phyloP scores from a whole-genome alignment of 2,329 filamentous ascomycete species.

The Coniochaeta ligniaria region DNA sequence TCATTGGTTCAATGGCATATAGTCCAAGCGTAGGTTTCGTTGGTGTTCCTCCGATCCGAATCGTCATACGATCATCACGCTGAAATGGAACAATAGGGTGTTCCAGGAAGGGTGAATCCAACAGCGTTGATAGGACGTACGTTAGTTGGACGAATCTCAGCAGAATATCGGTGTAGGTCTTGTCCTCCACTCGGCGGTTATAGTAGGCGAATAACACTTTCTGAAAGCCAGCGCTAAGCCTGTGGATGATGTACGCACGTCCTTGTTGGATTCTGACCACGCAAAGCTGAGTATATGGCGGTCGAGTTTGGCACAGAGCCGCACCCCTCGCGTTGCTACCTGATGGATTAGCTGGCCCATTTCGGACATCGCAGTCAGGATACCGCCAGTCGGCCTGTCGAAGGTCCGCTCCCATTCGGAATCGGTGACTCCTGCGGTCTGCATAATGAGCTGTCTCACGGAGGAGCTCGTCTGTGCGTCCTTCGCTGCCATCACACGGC shows the following conservation, averaged over 20 bases:
- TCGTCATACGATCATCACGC: too few species aligned
- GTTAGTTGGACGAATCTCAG: constrained; percentile 83
- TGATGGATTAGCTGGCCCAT: constrained; percentile 99
- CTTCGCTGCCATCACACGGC: constrained; percentile 91
- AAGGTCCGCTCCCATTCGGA: constrained; percentile 87
- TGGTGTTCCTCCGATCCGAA: too few species aligned
- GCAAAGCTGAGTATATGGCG: constrained; percentile 93
- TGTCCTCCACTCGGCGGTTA: constrained; percentile 80
- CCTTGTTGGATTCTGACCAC: constrained; percentile 82
- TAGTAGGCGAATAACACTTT: constrained; percentile 96
- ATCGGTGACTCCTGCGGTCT: constrained; percentile 76
- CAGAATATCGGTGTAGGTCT: constrained; percentile 88
- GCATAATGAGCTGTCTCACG: constrained; percentile 85
- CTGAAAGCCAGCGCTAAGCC: constrained; percentile 91
- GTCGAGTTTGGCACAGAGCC: constrained; percentile 98
- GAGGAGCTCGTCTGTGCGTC: constrained; percentile 82
- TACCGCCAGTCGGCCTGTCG: constrained; percentile 81
- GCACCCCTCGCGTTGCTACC: constrained; percentile 88
- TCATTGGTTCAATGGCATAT: too few species aligned
- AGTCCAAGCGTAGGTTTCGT: too few species aligned
- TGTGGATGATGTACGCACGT: constrained; percentile 87
- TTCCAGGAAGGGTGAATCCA: constrained; percentile 91
- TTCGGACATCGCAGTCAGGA: constrained; percentile 94
- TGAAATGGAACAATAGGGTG: too few species aligned
- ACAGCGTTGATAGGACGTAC: constrained; percentile 81